These are phyloP conservation scores for Ulota crispa DNA, from an alignment of 225 moss, liverwort and hornwort genomes.

Conservation along the genomic window DNA sequence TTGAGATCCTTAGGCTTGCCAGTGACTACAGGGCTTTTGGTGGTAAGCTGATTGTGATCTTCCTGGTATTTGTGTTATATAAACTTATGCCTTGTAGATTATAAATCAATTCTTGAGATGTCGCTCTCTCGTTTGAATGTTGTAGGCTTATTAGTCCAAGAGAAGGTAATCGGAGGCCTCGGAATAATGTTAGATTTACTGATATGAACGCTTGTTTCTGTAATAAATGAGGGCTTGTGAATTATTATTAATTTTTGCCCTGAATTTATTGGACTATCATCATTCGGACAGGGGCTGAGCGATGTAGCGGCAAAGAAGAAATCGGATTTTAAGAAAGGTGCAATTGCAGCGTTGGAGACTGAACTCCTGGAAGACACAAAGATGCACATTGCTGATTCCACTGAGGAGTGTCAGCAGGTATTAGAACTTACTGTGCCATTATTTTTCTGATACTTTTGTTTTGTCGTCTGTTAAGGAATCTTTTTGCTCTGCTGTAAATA, in stretches of 20 bases:
- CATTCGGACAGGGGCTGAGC: conserved; percentile 50
- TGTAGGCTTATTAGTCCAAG: background rate
- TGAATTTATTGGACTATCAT: background rate
- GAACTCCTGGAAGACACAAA: conserved; percentile 87
- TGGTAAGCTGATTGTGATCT: conserved; percentile 49
- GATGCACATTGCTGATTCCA: conserved; percentile 67
- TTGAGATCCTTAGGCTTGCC: conserved; percentile 79
- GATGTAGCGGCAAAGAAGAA: conserved; percentile 68
- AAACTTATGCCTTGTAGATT: conserved; percentile 1
- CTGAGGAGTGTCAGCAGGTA: conserved; percentile 90
- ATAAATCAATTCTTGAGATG: background rate
- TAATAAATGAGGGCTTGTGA: background rate
- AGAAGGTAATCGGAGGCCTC: background rate
- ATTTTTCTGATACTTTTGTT: background rate
- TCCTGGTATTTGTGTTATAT: background rate
- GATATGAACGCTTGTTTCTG: background rate
- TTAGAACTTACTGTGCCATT: background rate
- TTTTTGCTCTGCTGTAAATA: background rate
- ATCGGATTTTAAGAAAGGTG: conserved; percentile 74
- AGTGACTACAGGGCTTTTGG: conserved; percentile 65
- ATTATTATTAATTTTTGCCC: background rate
- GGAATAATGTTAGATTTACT: background rate
- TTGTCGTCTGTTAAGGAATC: background rate
- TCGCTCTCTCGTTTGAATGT: background rate
- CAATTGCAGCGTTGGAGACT: conserved; percentile 59